Evolutionary conservation across 768 basidiomycete genomes (phyloP).

Genomic region (Collybia sordida): DNA sequence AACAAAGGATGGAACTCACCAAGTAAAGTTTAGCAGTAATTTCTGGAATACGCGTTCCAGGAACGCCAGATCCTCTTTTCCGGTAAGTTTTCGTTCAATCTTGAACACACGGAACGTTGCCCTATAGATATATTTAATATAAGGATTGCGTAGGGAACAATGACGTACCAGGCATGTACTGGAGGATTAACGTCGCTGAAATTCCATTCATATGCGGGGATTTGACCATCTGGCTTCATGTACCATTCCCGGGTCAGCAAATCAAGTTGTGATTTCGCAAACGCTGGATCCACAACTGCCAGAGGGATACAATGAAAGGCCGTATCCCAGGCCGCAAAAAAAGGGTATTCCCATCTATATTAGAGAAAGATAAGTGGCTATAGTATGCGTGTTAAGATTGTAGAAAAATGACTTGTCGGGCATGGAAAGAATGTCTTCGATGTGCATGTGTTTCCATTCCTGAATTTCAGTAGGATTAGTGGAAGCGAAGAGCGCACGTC

Average conservation of each 20-base stretch:
- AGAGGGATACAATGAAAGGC: slow-evolving; percentile 99
- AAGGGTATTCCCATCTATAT: slow-evolving; percentile 94
- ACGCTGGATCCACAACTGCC: slow-evolving; percentile 91
- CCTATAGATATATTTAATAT: slow-evolving; percentile 37
- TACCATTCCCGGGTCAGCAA: slow-evolving; percentile 98
- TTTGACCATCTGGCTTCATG: slow-evolving; percentile 98
- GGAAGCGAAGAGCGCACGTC: neutral
- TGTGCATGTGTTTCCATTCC: slow-evolving; percentile 97
- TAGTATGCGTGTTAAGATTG: neutral
- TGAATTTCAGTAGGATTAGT: slow-evolving; percentile 21
- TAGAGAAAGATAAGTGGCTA: slow-evolving; percentile 7
- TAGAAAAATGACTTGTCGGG: slow-evolving; percentile 85
- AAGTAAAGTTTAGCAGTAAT: slow-evolving; percentile 93
- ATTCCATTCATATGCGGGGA: slow-evolving; percentile 99
- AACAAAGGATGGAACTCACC: slow-evolving; percentile 43
- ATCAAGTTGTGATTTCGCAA: slow-evolving; percentile 98
- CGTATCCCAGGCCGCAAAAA: slow-evolving; percentile 97
- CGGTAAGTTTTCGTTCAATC: slow-evolving; percentile 95
- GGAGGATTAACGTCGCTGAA: slow-evolving; percentile 98
- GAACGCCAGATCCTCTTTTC: slow-evolving; percentile 87
- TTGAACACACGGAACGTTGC: slow-evolving; percentile 99
- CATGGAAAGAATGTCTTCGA: slow-evolving; percentile 97
- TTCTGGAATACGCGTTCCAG: slow-evolving; percentile 99
- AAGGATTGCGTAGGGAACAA: neutral
- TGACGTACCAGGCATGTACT: slow-evolving; percentile 88